Evolutionary conservation across 108 stramenopile genomes (phyloP), one percentile per base, ranked within the genome.

Genomic region (Cyclotella distinguenda): DNA sequence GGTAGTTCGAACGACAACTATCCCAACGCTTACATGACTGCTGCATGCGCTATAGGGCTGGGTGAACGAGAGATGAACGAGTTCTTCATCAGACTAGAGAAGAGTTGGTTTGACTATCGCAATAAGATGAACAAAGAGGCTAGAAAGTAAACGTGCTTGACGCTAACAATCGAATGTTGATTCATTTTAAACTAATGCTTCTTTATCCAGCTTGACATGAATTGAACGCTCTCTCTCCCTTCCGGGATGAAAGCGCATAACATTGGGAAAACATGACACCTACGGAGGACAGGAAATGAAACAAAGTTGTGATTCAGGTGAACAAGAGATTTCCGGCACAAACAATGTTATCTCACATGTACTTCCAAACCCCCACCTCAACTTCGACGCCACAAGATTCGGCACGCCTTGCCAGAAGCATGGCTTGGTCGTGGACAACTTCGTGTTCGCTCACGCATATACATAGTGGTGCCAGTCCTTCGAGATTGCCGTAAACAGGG

Each of bases 41-140:
- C 95, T 9, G 97, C 97, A 1, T 95, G 94, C 75, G 95, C 95
- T 5, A 80, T 96, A 42, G 97, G 97, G 22, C 74, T 97, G 51
- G 71, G 63, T 33, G 52, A 80, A 23, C 67, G 56, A 27, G 97
- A 97, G 70, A 66, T 95, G 67, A 79, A 87, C 27, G 96, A 93
- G 59, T 97, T 97, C 53, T 86, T 91, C 52, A 38, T 70, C 31
- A 81, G 91, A 46, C 66, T 96, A 27, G 95, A 96, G 65, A 88
- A 82, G 49, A 73, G 79, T 36, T 81, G 93, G 66, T 68, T 72
- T 30, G 89, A 93, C 47, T 90, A 82, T 58, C 26, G 68, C 16
- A 65, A 58, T 13, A 84, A 86, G 53, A 71, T 77, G 63, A 74
- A 79, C 59, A 79, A 79, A n/a, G n/a, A 58, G 53, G 67, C 32